Conservation (phyloP, 768 basidiomycete species). For the Tubosaeta sp. region DNA sequence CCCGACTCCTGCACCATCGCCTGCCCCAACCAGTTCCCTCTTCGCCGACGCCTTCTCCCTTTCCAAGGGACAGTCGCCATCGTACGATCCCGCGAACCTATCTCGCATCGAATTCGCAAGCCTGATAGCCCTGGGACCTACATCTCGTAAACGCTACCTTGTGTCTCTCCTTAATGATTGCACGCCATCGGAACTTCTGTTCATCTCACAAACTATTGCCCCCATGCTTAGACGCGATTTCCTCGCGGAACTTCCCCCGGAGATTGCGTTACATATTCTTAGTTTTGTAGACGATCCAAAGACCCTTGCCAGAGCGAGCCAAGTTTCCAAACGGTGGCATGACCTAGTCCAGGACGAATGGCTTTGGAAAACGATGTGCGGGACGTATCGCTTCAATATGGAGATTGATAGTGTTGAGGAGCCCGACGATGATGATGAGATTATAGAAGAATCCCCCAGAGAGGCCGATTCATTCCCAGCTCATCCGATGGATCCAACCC, state of each 20-base stretch:
- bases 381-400: constrained; percentile 45
- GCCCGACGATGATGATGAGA: constrained; percentile 25
- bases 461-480: constrained; percentile 33
- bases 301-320: constrained; percentile 63
- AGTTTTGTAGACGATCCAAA: constrained; percentile 71
- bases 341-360: constrained; percentile 67
- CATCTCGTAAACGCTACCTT: constrained; percentile 49
- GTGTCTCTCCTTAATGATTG: constrained; percentile 48
- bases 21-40: constrained; percentile 48
- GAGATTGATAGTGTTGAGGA: constrained; percentile 20
- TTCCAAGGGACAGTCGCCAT: constrained; percentile 6
- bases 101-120: constrained; percentile 33
- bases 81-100: constrained; percentile 23
- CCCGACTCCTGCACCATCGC: constrained; percentile 62
- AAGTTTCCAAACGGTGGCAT: constrained; percentile 72
- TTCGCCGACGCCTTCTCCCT: constrained; percentile 28
- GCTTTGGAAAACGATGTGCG: constrained; percentile 78
- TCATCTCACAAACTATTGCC: constrained; percentile 59
- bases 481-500: constrained; percentile 38
- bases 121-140: constrained; percentile 32
- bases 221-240: constrained; percentile 65
- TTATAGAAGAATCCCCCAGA: constrained; percentile 29
- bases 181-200: constrained; percentile 58
- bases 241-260: constrained; percentile 53
- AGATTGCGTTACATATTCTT: constrained; percentile 74